These are phyloP conservation scores for Linum tenue DNA, from an alignment of 345 rosid species.

Conservation along the genomic window DNA sequence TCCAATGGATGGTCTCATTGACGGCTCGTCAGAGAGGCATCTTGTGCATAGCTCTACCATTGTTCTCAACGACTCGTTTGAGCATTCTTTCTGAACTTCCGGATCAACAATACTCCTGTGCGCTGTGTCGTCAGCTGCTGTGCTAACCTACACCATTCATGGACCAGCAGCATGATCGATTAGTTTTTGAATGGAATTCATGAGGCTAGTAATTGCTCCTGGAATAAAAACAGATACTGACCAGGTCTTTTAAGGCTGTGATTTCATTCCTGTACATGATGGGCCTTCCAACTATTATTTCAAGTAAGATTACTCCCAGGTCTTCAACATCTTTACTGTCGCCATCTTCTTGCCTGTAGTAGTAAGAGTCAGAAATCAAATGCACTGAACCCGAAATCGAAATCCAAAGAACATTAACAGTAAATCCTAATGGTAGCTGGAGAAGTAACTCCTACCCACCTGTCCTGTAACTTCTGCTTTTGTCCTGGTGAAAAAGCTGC, in stretches of 20 bases:
- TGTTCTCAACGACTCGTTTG: conserved; percentile 42
- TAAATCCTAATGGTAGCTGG: not conserved
- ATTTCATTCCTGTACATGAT: conserved; percentile 31
- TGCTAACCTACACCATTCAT: conserved; percentile 23
- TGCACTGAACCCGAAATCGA: not conserved
- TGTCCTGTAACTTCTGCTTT: conserved; percentile 17
- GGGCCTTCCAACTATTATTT: conserved; percentile 48
- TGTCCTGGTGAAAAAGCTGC: conserved; percentile 15
- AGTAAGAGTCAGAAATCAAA: not conserved
- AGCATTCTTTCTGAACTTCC: conserved; percentile 35
- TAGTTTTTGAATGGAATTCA: not conserved
- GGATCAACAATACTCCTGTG: conserved; percentile 42
- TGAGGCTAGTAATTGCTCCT: too few species aligned
- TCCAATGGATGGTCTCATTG: conserved; percentile 42
- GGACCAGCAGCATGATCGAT: not conserved
- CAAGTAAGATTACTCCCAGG: conserved; percentile 49
- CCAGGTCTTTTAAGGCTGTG: conserved; percentile 35
- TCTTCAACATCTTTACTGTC: conserved; percentile 39
- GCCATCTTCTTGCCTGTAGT: conserved; percentile 25
- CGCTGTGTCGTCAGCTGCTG: conserved; percentile 27
- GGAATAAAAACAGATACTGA: conserved; percentile 17
- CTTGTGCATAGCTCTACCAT: conserved; percentile 38
- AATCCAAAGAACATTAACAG: not conserved
- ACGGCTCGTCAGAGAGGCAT: conserved; percentile 33
- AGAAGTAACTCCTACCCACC: conserved; percentile 14